Conservation (phyloP, 306 rosid species). For the Castanospermum australe region DNA sequence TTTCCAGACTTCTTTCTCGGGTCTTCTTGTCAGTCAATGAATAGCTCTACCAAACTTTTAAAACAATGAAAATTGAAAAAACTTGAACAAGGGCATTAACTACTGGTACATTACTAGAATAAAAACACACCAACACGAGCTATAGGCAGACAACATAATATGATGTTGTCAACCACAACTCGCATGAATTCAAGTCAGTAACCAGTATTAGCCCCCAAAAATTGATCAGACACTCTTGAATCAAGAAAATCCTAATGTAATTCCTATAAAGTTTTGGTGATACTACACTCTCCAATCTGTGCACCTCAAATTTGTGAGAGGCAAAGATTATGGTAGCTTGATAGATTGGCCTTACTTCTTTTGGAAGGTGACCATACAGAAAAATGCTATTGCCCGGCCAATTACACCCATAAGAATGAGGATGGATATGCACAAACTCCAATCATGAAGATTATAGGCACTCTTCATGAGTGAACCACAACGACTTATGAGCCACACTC, state of each 20-base stretch:
- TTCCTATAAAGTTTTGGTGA: not conserved
- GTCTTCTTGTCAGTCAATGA: not conserved
- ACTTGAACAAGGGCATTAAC: not conserved
- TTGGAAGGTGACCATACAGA: slow-evolving; percentile 65
- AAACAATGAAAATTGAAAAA: not conserved
- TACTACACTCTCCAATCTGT: slow-evolving; percentile 1
- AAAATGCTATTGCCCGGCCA: slow-evolving; percentile 57
- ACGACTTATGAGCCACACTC: slow-evolving; percentile 91
- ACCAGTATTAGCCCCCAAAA: not conserved
- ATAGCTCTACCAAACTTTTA: not conserved
- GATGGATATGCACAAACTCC: slow-evolving; percentile 65
- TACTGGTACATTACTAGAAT: not conserved
- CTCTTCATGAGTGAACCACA: slow-evolving; percentile 61
- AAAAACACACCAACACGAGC: not conserved
- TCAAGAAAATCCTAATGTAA: not conserved
- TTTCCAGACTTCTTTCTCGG: not conserved
- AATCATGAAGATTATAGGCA: slow-evolving; percentile 74
- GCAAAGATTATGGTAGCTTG: not conserved
- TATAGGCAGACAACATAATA: not conserved
- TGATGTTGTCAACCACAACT: not conserved
- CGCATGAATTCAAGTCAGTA: not conserved
- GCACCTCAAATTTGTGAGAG: not conserved
- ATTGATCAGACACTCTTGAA: not conserved
- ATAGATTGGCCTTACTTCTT: slow-evolving; percentile 54
- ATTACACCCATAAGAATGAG: slow-evolving; percentile 62